Evolutionary conservation across 176 grass and related monocot genomes (phyloP), one percentile per base, ranked within the genome.

Genomic region (Phyllostachys edulis): DNA sequence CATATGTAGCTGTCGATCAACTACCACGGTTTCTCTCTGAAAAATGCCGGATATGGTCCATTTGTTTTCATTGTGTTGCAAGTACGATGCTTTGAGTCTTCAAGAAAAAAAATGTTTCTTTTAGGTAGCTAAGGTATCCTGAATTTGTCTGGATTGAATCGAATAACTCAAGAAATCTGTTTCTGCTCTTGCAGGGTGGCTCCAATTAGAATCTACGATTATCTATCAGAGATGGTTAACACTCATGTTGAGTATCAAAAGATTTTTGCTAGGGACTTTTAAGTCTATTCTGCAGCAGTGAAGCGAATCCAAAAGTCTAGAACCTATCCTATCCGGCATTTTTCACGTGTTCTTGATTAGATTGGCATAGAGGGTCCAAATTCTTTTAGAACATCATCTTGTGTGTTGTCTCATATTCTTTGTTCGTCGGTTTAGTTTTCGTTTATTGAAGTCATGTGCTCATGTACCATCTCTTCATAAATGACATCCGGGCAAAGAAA

Each of bases 151-250:
- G 44, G 37, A 47, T 64, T 64, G 39, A 76, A 39, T 67, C 64
- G 26, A 66, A n/a, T 67, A 47, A 66, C 78, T 65, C 38, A 86
- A 65, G 79, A 65, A 64, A 78, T 87, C 18, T 29, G 23, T 87
- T 87, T 87, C 41, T 83, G 60, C 83, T 73, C 40, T 83, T 90
- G 80, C 80, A 87, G 79, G 84, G 89, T 87, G 68, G 61, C 89
- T 83, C 79, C 89, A 83, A 47, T 87, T 74, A 32, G 81, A 79
- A 42, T 82, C 80, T 87, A 83, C 15, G 60, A 83, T 90, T 87
- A 78, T 60, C 5, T 65, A 47, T 73, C 67, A 57, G 88, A 85
- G 69, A 44, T 78, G 73, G 66, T 73, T 73, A 66, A 82, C 73
- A 73, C 72, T 67, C 73, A 29, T 24, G 47, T 62, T 32, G 84